Conservation (phyloP, 1,139 yeast species). For the Sugiyamaella castrensis region DNA sequence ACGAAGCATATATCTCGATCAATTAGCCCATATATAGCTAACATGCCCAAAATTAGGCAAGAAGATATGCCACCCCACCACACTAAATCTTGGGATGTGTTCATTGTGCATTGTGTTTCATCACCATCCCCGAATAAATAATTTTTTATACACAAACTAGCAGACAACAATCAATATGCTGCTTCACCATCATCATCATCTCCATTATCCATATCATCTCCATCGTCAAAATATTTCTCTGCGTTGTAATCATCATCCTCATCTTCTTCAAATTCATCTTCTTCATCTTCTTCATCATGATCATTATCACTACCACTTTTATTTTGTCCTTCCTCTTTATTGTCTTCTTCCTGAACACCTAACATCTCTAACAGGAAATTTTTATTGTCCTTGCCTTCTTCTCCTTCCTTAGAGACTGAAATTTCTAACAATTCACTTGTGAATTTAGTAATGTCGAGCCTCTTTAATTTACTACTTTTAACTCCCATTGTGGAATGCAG, state of each 20-base stretch:
- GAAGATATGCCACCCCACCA: too few relatives aligned
- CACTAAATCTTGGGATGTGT: too few relatives aligned
- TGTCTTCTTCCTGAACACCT: conserved; percentile 41
- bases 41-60: too few relatives aligned
- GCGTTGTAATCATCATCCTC: conserved; percentile 74
- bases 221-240: conserved; percentile 52
- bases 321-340: conserved; percentile 48
- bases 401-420: conserved; percentile 46
- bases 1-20: too few relatives aligned
- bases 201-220: conserved; percentile 44
- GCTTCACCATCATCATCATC: conserved; percentile 61
- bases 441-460: conserved; percentile 32
- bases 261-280: conserved; percentile 67
- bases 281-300: conserved; percentile 76
- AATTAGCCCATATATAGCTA: too few relatives aligned
- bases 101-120: too few relatives aligned
- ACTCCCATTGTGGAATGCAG: conserved; percentile 73
- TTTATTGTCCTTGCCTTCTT: conserved; percentile 33
- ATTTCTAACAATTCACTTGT: conserved; percentile 35
- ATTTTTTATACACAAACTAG: too few relatives aligned
- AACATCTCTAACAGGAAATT: conserved; percentile 3
- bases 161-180: conserved; percentile 49
- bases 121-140: too few relatives aligned
- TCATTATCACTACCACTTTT: conserved; percentile 60
- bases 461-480: conserved; percentile 40